phyloP scores from a whole-genome alignment of 176 grass and related monocot genomes.

The Zea luxurians region DNA sequence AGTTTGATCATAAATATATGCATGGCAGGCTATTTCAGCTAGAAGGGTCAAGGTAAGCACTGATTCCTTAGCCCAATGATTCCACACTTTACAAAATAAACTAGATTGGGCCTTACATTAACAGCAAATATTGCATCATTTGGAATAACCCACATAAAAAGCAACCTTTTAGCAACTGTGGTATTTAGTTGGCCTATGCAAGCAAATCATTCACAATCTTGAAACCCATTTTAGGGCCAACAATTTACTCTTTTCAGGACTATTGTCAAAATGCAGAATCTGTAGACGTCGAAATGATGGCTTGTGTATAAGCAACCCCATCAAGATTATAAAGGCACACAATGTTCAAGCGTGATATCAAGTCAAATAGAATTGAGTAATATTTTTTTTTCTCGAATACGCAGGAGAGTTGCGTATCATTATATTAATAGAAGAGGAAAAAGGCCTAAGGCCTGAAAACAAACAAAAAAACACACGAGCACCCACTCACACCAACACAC shows the following conservation, averaged over 20 bases:
- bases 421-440: too few species aligned
- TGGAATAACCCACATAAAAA: conserved; percentile 3
- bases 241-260: conserved; percentile 11
- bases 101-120: conserved; percentile 3
- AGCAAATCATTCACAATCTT: conserved; percentile 2
- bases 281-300: neutral
- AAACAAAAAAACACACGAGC: too few species aligned
- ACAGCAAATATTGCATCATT: neutral
- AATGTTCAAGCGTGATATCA: conserved; percentile 9
- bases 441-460: too few species aligned
- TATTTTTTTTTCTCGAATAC: neutral
- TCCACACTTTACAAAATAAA: conserved; percentile 24
- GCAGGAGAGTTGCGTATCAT: too few species aligned
- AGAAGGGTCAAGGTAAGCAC: neutral
- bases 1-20: conserved; percentile 28
- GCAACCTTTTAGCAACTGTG: neutral
- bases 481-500: too few species aligned
- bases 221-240: neutral
- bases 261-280: conserved; percentile 18
- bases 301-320: conserved; percentile 3
- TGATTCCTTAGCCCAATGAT: neutral
- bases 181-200: neutral
- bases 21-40: conserved; percentile 23
- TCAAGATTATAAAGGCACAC: neutral
- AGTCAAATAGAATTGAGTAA: neutral